Evolutionary conservation across 2,329 filamentous ascomycete species (phyloP).

Genomic region (Talaromyces amestolkiae): DNA sequence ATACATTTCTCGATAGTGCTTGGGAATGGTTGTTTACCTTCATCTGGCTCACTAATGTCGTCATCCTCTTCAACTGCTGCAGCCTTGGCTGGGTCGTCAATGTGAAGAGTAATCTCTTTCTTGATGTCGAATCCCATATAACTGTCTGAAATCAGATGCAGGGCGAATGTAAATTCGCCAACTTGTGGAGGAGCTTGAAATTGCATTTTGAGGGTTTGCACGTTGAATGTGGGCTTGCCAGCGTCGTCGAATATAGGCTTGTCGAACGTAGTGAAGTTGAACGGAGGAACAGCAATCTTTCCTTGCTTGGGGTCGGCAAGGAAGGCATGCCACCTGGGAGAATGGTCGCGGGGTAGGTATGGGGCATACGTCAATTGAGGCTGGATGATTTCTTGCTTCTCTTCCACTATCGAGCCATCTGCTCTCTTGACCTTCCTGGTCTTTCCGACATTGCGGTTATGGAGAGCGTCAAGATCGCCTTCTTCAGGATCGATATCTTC

Average conservation of each 20-base stretch:
- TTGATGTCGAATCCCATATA: constrained; percentile 93
- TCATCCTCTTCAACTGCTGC: constrained; percentile 78
- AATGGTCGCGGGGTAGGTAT: constrained; percentile 83
- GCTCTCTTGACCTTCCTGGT: constrained; percentile 64
- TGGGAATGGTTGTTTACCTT: constrained; percentile 63
- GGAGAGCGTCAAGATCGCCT: constrained; percentile 81
- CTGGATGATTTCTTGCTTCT: constrained; percentile 63
- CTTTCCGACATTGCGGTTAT: constrained; percentile 64
- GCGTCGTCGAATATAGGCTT: constrained; percentile 77
- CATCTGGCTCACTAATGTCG: constrained; percentile 96
- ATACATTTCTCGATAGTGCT: background rate
- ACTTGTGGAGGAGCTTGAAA: constrained; percentile 92
- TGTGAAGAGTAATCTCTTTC: constrained; percentile 81
- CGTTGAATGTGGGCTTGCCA: constrained; percentile 85
- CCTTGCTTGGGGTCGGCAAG: constrained; percentile 90
- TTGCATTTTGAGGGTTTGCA: constrained; percentile 95
- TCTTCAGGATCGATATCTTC: constrained; percentile 91
- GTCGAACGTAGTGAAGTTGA: constrained; percentile 91
- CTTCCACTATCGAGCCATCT: constrained; percentile 51
- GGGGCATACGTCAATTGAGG: constrained; percentile 88
- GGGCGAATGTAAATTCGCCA: constrained; percentile 89
- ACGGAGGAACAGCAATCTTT: constrained; percentile 94
- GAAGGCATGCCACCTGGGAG: constrained; percentile 91
- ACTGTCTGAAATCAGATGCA: constrained; percentile 91
- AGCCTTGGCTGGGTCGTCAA: constrained; percentile 86